phyloP scores from a whole-genome alignment of 768 basidiomycete species.

The Rhizopogon vulgaris region DNA sequence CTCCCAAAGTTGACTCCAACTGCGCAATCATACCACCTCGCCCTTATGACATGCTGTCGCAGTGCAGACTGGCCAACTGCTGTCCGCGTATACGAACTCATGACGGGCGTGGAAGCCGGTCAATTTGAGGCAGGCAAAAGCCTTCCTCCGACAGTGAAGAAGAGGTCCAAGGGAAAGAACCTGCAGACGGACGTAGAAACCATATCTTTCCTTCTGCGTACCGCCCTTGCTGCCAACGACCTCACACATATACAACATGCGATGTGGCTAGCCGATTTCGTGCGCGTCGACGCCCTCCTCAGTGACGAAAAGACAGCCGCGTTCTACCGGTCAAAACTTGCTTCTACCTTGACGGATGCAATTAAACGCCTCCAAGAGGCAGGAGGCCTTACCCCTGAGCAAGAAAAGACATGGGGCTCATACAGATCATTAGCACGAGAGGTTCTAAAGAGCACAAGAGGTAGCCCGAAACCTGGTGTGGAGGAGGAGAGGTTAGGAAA shows the following conservation, averaged over 20 bases:
- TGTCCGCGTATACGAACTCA: constrained; percentile 54
- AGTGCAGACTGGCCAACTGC: constrained; percentile 58
- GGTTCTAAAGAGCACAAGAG: constrained; percentile 8
- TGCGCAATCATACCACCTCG: constrained; percentile 48
- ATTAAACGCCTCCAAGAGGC: constrained; percentile 29
- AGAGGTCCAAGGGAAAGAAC: constrained; percentile 37
- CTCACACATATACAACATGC: constrained; percentile 50
- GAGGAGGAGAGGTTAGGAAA: constrained; percentile 23
- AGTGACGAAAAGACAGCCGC: constrained; percentile 10
- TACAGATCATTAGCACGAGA: constrained; percentile 15
- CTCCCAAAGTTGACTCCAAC: constrained; percentile 34
- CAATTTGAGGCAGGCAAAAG: constrained; percentile 41
- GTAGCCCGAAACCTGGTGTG: constrained; percentile 7
- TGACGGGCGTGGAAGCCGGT: constrained; percentile 59
- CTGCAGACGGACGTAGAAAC: constrained; percentile 45
- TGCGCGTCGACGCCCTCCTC: constrained; percentile 37
- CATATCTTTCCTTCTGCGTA: constrained; percentile 51
- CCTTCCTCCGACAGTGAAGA: constrained; percentile 34
- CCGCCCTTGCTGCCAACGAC: constrained; percentile 49
- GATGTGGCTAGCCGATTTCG: constrained; percentile 49
- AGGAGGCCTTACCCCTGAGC: constrained; percentile 11
- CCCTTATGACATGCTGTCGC: constrained; percentile 59
- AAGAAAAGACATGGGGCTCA: constrained; percentile 11
- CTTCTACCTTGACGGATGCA: constrained; percentile 36
- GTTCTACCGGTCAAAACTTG: constrained; percentile 45